These are phyloP conservation scores for Ceratocystis eucalypticola DNA, from an alignment of 2,329 filamentous ascomycete genomes.

Conservation along the genomic window DNA sequence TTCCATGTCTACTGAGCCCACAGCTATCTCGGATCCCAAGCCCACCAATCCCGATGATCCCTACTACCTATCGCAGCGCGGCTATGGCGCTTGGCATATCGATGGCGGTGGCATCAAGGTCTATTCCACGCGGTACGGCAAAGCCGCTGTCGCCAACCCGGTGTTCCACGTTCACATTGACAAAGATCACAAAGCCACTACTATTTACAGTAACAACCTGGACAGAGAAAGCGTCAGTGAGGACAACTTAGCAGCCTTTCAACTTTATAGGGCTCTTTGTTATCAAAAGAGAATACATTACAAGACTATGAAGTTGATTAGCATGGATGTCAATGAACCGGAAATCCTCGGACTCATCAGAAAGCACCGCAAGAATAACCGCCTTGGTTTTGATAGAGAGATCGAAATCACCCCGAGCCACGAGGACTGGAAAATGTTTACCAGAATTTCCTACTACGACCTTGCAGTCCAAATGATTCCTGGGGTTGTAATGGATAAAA, in stretches of 20 bases:
- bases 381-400: not conserved
- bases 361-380: not conserved
- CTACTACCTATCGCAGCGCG: not conserved
- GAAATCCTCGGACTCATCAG: not conserved
- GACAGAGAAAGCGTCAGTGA: no score
- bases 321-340: not conserved
- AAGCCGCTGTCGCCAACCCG: no score
- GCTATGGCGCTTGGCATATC: not conserved
- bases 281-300: not conserved
- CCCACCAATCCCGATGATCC: no score
- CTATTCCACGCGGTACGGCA: not conserved
- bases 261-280: not conserved
- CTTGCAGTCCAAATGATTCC: not conserved
- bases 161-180: not conserved
- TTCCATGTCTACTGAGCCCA: no score
- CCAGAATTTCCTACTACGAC: not conserved
- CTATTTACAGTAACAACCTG: not conserved
- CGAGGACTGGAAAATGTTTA: not conserved
- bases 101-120: not conserved
- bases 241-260: not conserved
- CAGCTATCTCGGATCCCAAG: no score
- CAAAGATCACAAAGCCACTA: not conserved
- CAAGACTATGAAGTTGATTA: not conserved
- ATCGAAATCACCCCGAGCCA: not conserved
- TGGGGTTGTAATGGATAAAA: not conserved